Conservation (phyloP, 371 early-diverging fungal genomes). For the Rhizopus delemar region DNA sequence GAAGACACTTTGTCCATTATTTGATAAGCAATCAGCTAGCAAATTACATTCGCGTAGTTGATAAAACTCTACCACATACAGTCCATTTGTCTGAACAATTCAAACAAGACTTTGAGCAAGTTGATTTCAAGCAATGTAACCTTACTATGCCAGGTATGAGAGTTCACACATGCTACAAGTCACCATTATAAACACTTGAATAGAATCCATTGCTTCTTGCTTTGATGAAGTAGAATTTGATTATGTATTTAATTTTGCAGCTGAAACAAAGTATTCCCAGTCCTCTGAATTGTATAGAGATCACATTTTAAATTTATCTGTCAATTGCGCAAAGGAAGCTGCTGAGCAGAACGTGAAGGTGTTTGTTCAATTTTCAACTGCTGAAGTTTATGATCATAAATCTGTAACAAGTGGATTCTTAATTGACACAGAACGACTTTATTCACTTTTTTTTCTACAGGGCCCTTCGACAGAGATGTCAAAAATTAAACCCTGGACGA, state of each 20-base stretch:
- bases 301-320: conserved; percentile 73
- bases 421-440: background rate
- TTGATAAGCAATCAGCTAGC: conserved; percentile 70
- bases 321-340: conserved; percentile 81
- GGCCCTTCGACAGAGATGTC: conserved; percentile 69
- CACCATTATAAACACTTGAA: background rate
- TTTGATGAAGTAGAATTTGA: conserved; percentile 80
- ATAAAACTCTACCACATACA: conserved; percentile 86
- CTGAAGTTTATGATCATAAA: conserved; percentile 82
- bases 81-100: conserved; percentile 73
- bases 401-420: conserved; percentile 50
- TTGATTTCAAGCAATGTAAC: conserved; percentile 86
- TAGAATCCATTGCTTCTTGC: conserved; percentile 72
- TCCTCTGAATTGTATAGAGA: conserved; percentile 85
- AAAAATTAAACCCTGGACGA: conserved; percentile 85
- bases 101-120: conserved; percentile 67
- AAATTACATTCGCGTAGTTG: conserved; percentile 77
- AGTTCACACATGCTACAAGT: background rate
- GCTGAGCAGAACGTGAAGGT: conserved; percentile 71
- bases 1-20: conserved; percentile 77
- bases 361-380: conserved; percentile 85
- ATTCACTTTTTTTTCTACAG: conserved; percentile 35
- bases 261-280: conserved; percentile 90
- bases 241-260: conserved; percentile 88
- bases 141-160: conserved; percentile 72